Base-by-base conservation (phyloP, 2,329 filamentous ascomycete species). In the Diaporthe sp. region DNA sequence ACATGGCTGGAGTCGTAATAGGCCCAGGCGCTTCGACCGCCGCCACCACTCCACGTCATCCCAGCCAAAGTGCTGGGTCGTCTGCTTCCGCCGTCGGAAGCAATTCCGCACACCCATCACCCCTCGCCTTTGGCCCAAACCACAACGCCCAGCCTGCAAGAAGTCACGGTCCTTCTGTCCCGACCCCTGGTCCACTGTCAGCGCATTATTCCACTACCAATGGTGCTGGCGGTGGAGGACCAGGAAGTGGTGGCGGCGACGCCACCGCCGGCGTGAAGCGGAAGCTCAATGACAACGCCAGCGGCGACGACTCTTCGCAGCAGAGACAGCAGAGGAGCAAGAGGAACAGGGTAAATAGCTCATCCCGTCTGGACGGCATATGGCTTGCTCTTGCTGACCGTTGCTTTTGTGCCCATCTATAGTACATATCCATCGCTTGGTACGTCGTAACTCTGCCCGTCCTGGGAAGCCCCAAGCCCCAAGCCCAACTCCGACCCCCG, bases 401-500 rank as follows among this genome's bases (percentile, higher is more conserved):
- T 70, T 59, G 39, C 47, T 53, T 56, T n/a, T 42, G 73, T 73
- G 42, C 68, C 71, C 15, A 5, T 55, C 42, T 32, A n/a, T 73
- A 89, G 86, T 91, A 91, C 77, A 91, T 91, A 73, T 91, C 89
- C 17, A 90, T 91, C 76, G 89, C 89, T 55, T 91, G 89, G 89
- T 90, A 83, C 83, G 88, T 80, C 32, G 32, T 32, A 13, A 44
- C 50, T 47, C 37, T 42, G 19, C 53, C 22, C 27, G 59, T 13
- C 47, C 59, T 17, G 22, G 25, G 25, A 58, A 17, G 27, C 25
- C 35, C 25, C 4, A 35, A 25, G 27, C 51, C 15, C 17, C 39
- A 50, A 37, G 37, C 10, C 37, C 44, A 50, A 51, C 13, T n/a
- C 51, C 19, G 12, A 55, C 9, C 12, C 8, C 27, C 39, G 42